Percentiles rank a stretch among this genome's conserved stretches.
These are phyloP conservation scores for Magnaporthales sp. DNA, from an alignment of 2,329 filamentous ascomycete species.

Conservation along the genomic window DNA sequence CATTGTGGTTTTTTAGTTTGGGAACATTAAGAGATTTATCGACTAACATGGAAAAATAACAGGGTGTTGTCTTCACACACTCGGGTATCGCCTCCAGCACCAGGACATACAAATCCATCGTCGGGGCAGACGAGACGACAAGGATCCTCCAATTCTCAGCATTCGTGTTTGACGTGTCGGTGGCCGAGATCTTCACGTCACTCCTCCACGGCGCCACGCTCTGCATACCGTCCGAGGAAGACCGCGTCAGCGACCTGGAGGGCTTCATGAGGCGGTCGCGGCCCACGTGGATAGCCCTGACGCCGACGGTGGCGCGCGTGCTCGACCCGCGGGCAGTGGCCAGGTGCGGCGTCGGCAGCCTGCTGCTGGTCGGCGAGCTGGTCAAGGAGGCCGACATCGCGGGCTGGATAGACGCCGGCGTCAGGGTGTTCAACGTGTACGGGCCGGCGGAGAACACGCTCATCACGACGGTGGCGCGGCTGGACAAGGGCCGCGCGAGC, in stretches of 20 bases:
- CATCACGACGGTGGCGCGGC: neutral
- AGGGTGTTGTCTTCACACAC: neutral
- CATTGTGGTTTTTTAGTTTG: too few species aligned
- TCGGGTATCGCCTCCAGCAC: neutral
- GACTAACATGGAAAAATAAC: too few species aligned
- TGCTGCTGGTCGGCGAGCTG: neutral
- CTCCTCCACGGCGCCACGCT: neutral
- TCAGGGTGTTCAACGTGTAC: constrained; percentile 18
- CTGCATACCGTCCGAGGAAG: neutral
- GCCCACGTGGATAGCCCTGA: neutral
- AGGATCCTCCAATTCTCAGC: neutral
- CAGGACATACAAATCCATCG: neutral
- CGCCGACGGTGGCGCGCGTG: neutral
- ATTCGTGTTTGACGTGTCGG: neutral
- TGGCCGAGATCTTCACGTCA: neutral
- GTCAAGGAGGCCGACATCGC: neutral
- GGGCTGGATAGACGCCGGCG: neutral
- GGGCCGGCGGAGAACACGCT: constrained; percentile 21
- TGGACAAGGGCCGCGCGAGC: neutral
- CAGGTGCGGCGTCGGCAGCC: neutral
- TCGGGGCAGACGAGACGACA: neutral
- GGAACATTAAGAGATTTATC: too few species aligned
- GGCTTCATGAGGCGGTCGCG: neutral
- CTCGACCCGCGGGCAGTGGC: neutral
- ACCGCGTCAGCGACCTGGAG: neutral